Evolutionary conservation across 2,329 filamentous ascomycete species (phyloP).

Genomic region (Cryoendolithus antarcticus): DNA sequence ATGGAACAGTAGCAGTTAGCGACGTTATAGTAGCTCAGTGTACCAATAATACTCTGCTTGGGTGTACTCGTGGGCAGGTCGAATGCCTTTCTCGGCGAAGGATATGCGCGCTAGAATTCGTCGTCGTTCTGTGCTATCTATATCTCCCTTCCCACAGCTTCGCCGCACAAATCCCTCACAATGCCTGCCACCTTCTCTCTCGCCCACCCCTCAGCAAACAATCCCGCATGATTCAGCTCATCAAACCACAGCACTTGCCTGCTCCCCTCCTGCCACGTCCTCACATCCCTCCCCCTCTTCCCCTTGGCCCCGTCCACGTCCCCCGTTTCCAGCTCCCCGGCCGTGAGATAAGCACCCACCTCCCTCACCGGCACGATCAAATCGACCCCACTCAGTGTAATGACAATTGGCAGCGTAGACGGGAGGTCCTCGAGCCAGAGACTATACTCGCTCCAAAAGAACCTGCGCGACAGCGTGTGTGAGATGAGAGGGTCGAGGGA

Average conservation of each 20-base stretch:
- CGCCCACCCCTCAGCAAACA: conserved; percentile 29
- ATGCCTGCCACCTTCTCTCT: neutral
- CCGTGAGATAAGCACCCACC: conserved; percentile 43
- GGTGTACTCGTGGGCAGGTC: too few relatives aligned
- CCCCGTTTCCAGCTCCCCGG: neutral
- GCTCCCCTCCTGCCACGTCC: conserved; percentile 26
- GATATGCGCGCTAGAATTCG: too few relatives aligned
- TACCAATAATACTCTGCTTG: too few relatives aligned
- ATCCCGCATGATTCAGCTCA: conserved; percentile 50
- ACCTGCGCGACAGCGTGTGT: conserved; percentile 48
- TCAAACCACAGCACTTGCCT: conserved; percentile 44
- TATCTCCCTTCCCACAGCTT: neutral
- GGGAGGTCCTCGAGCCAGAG: conserved; percentile 54
- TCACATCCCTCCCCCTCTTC: neutral
- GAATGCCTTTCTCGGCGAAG: too few relatives aligned
- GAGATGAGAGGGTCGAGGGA: conserved; percentile 52
- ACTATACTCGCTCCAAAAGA: conserved; percentile 58
- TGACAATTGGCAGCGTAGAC: conserved; percentile 32
- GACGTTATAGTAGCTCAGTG: too few relatives aligned
- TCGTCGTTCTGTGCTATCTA: too few relatives aligned
- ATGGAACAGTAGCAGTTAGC: too few relatives aligned
- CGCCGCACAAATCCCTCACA: neutral
- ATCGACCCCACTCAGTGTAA: conserved; percentile 46
- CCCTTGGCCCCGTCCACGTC: neutral
- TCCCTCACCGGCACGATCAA: conserved; percentile 48